Evolutionary conservation across 2,329 filamentous ascomycete species (phyloP).

Genomic region (Fusarium sulawesiense): DNA sequence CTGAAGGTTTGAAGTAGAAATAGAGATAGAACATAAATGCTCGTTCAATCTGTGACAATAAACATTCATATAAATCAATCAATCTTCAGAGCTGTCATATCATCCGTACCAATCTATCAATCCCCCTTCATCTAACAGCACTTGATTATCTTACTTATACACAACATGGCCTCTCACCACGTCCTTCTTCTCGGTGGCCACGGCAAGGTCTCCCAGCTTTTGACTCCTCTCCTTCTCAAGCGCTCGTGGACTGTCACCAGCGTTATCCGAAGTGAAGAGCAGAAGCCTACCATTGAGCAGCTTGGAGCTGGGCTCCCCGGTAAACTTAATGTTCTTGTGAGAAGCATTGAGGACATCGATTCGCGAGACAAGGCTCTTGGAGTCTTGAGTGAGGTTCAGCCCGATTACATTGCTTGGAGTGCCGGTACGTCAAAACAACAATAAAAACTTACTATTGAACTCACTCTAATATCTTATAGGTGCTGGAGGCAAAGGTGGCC

Average conservation of each 20-base stretch:
- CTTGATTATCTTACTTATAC: background rate
- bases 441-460: background rate
- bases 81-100: background rate
- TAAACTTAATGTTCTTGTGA: conserved; percentile 75
- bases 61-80: background rate
- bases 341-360: conserved; percentile 77
- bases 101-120: background rate
- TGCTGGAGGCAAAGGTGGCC: conserved; percentile 69
- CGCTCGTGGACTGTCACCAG: conserved; percentile 82
- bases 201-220: conserved; percentile 79
- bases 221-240: conserved; percentile 80
- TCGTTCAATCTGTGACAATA: background rate
- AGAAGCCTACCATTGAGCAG: conserved; percentile 71
- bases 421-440: conserved; percentile 63
- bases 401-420: conserved; percentile 76
- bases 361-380: conserved; percentile 69
- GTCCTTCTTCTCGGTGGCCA: conserved; percentile 84
- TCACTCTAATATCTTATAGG: conserved; percentile 50
- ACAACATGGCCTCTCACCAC: conserved; percentile 55
- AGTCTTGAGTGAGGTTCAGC: conserved; percentile 70
- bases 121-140: background rate
- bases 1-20: background rate
- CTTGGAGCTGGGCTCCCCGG: conserved; percentile 69
- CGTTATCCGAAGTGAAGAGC: conserved; percentile 78
- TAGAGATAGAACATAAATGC: conserved; percentile 8